Evolutionary conservation across 2,329 filamentous ascomycete species (phyloP).

Genomic region (Fonsecaea erecta): DNA sequence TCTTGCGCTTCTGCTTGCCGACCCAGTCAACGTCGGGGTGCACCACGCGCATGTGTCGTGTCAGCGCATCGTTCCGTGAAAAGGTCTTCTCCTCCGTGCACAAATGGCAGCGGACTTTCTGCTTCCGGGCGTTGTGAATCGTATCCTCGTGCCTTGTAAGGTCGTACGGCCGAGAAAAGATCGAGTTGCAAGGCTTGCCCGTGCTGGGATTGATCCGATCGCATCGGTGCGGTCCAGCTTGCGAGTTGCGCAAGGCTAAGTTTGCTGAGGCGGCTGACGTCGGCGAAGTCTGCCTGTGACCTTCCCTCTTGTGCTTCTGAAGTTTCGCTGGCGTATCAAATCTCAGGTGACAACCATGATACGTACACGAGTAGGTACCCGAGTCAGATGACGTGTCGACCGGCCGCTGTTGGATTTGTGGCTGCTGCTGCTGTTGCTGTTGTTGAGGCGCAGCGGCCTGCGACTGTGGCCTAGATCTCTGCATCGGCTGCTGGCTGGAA

Average conservation of each 20-base stretch:
- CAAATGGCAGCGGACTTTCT: constrained; percentile 89
- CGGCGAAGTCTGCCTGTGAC: constrained; percentile 75
- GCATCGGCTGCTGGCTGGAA: constrained; percentile 40
- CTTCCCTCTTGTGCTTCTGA: constrained; percentile 95
- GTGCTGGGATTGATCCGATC: constrained; percentile 93
- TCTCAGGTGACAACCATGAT: constrained; percentile 83
- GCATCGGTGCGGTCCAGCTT: constrained; percentile 91
- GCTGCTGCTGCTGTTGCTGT: constrained; percentile 50
- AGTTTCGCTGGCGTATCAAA: constrained; percentile 87
- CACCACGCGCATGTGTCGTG: constrained; percentile 90
- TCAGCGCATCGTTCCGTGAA: constrained; percentile 90
- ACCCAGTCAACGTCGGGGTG: constrained; percentile 85
- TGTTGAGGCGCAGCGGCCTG: constrained; percentile 34
- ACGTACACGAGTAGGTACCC: constrained; percentile 95
- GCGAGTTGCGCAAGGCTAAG: constrained; percentile 72
- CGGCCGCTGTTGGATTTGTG: constrained; percentile 64
- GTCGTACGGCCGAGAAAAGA: constrained; percentile 96
- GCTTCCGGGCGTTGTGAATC: constrained; percentile 92
- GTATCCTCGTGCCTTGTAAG: constrained; percentile 96
- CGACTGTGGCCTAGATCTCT: constrained; percentile 36
- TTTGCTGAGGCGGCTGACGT: constrained; percentile 52
- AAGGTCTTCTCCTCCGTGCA: constrained; percentile 98
- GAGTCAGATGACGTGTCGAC: constrained; percentile 70
- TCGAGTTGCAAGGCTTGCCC: constrained; percentile 88
- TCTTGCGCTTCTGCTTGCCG: constrained; percentile 57